Evolutionary conservation across 2,329 filamentous ascomycete species (phyloP).

Genomic region (Phaeoacremonium minimum): DNA sequence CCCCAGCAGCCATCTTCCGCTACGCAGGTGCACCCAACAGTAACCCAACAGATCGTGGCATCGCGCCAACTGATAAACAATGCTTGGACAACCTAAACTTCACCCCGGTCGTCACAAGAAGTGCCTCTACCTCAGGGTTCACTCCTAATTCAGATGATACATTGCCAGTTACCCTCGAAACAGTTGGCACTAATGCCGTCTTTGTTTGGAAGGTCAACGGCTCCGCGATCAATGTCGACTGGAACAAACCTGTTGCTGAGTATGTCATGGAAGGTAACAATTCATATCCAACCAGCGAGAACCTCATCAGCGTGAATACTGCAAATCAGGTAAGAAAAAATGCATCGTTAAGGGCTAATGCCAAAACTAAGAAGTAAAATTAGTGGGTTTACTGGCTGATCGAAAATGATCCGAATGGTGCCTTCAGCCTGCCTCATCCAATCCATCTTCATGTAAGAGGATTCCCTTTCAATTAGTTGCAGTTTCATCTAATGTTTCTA

Average conservation of each 20-base stretch:
- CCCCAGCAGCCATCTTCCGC: conserved; percentile 31
- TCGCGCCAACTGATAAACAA: conserved; percentile 8
- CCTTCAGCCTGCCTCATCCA: conserved; percentile 21
- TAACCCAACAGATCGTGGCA: conserved; percentile 23
- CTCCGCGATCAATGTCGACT: conserved; percentile 28
- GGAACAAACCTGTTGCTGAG: conserved; percentile 33
- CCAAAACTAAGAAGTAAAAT: background rate
- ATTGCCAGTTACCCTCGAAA: conserved; percentile 15
- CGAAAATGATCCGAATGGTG: conserved; percentile 16
- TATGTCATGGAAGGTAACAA: conserved; percentile 23
- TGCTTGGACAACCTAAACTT: conserved; percentile 30
- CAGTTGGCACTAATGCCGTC: conserved; percentile 10
- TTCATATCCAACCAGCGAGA: conserved; percentile 17
- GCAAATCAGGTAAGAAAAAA: conserved; percentile 9
- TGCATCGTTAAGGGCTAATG: conserved; percentile 2
- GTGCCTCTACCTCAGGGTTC: conserved; percentile 19
- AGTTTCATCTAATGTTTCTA: too few species aligned
- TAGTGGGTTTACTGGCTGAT: conserved; percentile 25
- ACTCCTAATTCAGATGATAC: conserved; percentile 16
- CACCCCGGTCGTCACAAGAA: conserved; percentile 21
- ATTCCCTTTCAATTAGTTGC: too few species aligned
- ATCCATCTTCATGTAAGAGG: conserved; percentile 22
- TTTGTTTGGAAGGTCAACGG: conserved; percentile 27
- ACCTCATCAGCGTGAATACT: conserved; percentile 19
- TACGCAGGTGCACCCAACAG: conserved; percentile 26